These are phyloP conservation scores for Candida peoriensis DNA, from an alignment of 805 yeast genomes.

Conservation along the genomic window DNA sequence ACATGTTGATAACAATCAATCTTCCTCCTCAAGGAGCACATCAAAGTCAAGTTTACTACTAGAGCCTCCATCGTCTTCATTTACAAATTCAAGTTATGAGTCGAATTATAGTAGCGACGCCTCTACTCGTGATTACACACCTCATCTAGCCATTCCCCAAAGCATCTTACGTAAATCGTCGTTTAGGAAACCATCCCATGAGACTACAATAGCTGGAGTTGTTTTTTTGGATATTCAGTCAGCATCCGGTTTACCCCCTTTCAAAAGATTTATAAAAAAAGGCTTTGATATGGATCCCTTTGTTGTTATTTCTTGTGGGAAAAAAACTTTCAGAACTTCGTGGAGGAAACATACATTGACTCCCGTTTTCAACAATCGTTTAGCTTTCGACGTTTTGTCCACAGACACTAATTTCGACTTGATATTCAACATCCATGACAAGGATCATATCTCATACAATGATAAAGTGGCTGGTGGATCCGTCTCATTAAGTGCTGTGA, in stretches of 20 bases:
- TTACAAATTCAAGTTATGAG: slow-evolving; percentile 3
- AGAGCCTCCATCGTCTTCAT: not conserved
- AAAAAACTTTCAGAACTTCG: slow-evolving; percentile 79
- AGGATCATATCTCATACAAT: slow-evolving; percentile 76
- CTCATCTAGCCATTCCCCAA: not conserved
- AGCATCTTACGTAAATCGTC: not conserved
- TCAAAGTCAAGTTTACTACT: not conserved
- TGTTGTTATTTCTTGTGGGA: slow-evolving; percentile 86
- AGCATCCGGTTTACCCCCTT: slow-evolving; percentile 76
- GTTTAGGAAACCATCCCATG: not conserved
- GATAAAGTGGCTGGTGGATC: slow-evolving; percentile 72
- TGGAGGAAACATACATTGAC: slow-evolving; percentile 77
- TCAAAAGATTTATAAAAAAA: slow-evolving; percentile 55
- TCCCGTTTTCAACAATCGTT: slow-evolving; percentile 76
- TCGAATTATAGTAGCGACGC: slow-evolving; percentile 7
- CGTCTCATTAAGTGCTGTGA: slow-evolving; percentile 48
- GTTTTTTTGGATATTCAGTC: slow-evolving; percentile 70
- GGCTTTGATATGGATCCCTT: slow-evolving; percentile 97
- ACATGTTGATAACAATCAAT: not conserved
- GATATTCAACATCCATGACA: slow-evolving; percentile 72
- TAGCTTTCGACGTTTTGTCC: slow-evolving; percentile 71
- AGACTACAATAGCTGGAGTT: slow-evolving; percentile 44
- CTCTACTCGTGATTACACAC: slow-evolving; percentile 1
- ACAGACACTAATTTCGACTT: slow-evolving; percentile 64
- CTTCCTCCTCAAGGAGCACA: not conserved